A percentile compares a stretch with the other conserved stretches of the same genome.
These are phyloP conservation scores for Dillenia suffruticosa DNA, from an alignment of 164 flowering plant genomes.

Conservation along the genomic window DNA sequence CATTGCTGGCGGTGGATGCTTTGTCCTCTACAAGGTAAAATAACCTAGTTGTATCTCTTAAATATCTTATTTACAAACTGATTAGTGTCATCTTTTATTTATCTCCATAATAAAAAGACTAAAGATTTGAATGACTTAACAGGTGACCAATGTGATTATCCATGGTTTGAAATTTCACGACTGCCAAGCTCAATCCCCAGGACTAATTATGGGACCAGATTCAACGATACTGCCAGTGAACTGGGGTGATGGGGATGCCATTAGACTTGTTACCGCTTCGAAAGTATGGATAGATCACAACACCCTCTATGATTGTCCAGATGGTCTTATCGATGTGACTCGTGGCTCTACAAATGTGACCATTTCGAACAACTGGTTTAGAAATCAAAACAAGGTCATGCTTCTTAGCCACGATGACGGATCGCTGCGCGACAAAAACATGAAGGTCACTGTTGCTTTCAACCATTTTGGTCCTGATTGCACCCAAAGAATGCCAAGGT, in stretches of 20 bases:
- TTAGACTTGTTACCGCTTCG: constrained; percentile 45
- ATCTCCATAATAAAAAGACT: too few species aligned
- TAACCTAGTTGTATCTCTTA: background rate
- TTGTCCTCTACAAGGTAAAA: constrained; percentile 44
- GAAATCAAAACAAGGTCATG: constrained; percentile 83
- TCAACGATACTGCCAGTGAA: constrained; percentile 29
- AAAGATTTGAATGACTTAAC: background rate
- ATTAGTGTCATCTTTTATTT: too few species aligned
- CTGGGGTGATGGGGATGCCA: constrained; percentile 67
- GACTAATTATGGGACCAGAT: constrained; percentile 55
- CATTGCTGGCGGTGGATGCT: constrained; percentile 57
- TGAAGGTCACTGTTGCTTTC: constrained; percentile 68
- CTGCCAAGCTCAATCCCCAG: constrained; percentile 39
- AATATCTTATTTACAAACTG: too few species aligned
- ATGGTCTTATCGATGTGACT: constrained; percentile 75
- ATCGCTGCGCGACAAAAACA: constrained; percentile 47
- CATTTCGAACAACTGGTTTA: constrained; percentile 81
- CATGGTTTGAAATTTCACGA: constrained; percentile 67
- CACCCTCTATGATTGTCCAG: constrained; percentile 52
- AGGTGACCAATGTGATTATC: constrained; percentile 64
- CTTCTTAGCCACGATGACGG: constrained; percentile 83
- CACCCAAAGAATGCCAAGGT: constrained; percentile 88
- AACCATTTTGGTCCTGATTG: constrained; percentile 84
- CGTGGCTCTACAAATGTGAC: constrained; percentile 73
- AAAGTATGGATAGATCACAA: constrained; percentile 93